Evolutionary conservation across 2,329 filamentous ascomycete species (phyloP).

Genomic region (Exophiala alcalophila): DNA sequence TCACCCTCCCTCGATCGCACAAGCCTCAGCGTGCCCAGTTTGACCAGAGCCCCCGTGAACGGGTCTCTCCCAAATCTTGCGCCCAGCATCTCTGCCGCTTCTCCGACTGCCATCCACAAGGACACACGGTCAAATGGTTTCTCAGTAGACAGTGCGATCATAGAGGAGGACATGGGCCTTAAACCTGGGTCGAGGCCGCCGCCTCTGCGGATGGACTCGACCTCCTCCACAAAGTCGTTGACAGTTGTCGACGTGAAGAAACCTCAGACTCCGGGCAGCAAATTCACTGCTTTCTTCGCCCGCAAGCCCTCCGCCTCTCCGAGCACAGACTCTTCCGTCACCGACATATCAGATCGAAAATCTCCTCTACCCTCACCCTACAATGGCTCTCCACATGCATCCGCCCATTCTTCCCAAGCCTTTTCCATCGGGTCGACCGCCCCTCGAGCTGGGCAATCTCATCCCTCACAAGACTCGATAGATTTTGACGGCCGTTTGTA

Average conservation of each 20-base stretch:
- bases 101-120: slow-evolving; percentile 7
- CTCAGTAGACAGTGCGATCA: slow-evolving; percentile 13
- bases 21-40: slow-evolving; percentile 3
- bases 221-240: slow-evolving; percentile 37
- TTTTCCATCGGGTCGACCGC: slow-evolving; percentile 27
- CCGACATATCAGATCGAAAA: slow-evolving; percentile 61
- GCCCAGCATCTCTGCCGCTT: slow-evolving; percentile 3
- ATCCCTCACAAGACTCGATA: slow-evolving; percentile 39
- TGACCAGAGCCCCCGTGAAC: slow-evolving; percentile 10
- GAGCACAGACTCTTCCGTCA: slow-evolving; percentile 58
- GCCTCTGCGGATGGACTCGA: slow-evolving; percentile 45
- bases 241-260: slow-evolving; percentile 38
- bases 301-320: slow-evolving; percentile 60
- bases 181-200: slow-evolving; percentile 43
- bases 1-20: slow-evolving; percentile 1
- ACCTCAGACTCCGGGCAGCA: slow-evolving; percentile 54
- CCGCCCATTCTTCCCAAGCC: slow-evolving; percentile 31
- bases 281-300: slow-evolving; percentile 65
- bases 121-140: slow-evolving; percentile 18
- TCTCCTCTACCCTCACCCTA: slow-evolving; percentile 59
- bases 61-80: slow-evolving; percentile 8
- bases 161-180: slow-evolving; percentile 41
- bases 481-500: slow-evolving; percentile 46
- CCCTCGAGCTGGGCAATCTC: slow-evolving; percentile 39
- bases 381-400: slow-evolving; percentile 38